Evolutionary conservation across 208 protist genomes (phyloP).

Genomic region (Porcisia hertigi): DNA sequence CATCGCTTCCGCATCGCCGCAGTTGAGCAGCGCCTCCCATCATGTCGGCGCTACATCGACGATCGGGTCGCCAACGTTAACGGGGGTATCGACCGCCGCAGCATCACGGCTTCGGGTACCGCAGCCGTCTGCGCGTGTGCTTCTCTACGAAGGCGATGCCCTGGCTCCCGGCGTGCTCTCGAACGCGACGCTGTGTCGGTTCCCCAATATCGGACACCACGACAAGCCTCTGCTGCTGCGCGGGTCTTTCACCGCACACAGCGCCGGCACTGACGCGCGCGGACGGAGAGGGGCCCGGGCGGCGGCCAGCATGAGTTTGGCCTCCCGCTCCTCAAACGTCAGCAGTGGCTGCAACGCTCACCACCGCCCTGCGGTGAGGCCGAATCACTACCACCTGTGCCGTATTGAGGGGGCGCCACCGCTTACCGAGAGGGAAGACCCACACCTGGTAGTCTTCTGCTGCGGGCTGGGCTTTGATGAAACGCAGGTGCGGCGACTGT

Average conservation of each 20-base stretch:
- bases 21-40: neutral
- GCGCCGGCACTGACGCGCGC: neutral
- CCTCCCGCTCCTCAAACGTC: constrained; percentile 26
- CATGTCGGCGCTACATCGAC: neutral
- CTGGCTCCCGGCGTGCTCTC: constrained; percentile 53
- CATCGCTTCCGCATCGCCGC: constrained; percentile 10
- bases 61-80: constrained; percentile 14
- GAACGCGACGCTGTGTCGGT: constrained; percentile 57
- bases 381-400: constrained; percentile 45
- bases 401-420: constrained; percentile 28
- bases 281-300: neutral
- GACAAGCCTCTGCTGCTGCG: constrained; percentile 19
- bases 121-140: constrained; percentile 37
- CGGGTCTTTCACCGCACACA: neutral
- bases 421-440: constrained; percentile 39
- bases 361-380: constrained; percentile 15
- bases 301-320: constrained; percentile 2
- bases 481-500: constrained; percentile 45
- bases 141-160: constrained; percentile 65
- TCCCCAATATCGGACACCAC: constrained; percentile 15
- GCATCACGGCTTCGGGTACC: constrained; percentile 14
- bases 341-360: constrained; percentile 14
- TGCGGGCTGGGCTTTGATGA: constrained; percentile 61
- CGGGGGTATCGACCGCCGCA: constrained; percentile 2
- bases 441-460: constrained; percentile 57